phyloP scores from a whole-genome alignment of 192 early-diverging fungal species.

The Funneliformis geosporum region DNA sequence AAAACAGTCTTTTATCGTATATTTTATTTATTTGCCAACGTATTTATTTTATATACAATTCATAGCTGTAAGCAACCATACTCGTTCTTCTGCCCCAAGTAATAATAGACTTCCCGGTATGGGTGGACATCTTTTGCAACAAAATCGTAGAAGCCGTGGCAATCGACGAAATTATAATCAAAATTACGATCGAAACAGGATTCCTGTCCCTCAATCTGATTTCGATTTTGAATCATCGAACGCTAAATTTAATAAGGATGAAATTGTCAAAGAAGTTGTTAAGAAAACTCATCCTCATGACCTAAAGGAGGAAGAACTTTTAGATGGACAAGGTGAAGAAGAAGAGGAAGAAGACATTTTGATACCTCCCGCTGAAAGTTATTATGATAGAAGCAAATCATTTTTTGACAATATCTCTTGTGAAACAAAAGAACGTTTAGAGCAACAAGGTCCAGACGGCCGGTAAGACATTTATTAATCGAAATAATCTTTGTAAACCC shows the following conservation, averaged over 20 bases:
- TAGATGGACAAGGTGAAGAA: conserved; percentile 40
- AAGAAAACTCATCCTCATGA: conserved; percentile 49
- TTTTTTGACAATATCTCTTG: conserved; percentile 99
- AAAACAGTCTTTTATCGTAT: not conserved
- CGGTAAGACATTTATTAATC: conserved; percentile 42
- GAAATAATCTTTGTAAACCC: not conserved
- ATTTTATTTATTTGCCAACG: not conserved
- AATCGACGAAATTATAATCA: conserved; percentile 45
- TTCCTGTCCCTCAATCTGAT: conserved; percentile 65
- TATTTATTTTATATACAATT: not conserved
- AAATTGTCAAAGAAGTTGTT: conserved; percentile 74
- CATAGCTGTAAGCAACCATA: conserved; percentile 19
- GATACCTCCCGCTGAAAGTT: conserved; percentile 54
- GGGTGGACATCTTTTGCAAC: conserved; percentile 49
- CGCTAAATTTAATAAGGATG: conserved; percentile 91
- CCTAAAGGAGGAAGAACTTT: conserved; percentile 33
- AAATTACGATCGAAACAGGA: conserved; percentile 41
- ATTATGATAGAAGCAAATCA: conserved; percentile 77
- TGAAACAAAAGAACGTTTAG: conserved; percentile 86
- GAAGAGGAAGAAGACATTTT: conserved; percentile 60
- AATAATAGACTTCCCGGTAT: conserved; percentile 55
- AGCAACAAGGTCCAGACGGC: conserved; percentile 51
- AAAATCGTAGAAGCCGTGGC: conserved; percentile 47
- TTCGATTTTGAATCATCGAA: conserved; percentile 97
- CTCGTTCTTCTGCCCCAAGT: conserved; percentile 35